Evolutionary conservation across 352 stramenopile species (phyloP).

Genomic region (Lagenidium giganteum): DNA sequence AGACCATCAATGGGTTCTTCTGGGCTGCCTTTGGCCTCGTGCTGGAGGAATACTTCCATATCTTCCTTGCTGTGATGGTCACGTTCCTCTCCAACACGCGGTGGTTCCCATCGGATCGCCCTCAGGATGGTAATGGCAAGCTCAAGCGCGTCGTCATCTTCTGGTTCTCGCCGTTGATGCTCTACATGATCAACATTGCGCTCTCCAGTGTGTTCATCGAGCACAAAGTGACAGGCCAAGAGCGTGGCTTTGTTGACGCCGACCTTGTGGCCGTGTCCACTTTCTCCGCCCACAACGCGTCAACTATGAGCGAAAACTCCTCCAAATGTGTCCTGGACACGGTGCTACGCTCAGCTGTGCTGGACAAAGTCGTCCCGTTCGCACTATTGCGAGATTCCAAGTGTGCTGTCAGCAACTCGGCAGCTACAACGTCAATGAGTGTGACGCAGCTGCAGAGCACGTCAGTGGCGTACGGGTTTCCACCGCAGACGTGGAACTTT

Average conservation of each 20-base stretch:
- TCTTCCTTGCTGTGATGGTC: conserved; percentile 34
- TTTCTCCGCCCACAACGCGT: neutral
- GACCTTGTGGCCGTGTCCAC: conserved; percentile 19
- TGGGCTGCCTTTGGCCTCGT: conserved; percentile 17
- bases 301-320: conserved; percentile 2
- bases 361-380: conserved; percentile 20
- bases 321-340: conserved; percentile 25
- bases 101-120: conserved; percentile 25
- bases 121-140: conserved; percentile 5
- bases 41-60: conserved; percentile 22
- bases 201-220: conserved; percentile 33
- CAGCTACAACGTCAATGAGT: conserved; percentile 16
- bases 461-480: conserved; percentile 31
- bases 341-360: conserved; percentile 26
- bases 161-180: conserved; percentile 24
- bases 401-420: conserved; percentile 15
- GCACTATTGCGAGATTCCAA: conserved; percentile 21
- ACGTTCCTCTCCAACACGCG: conserved; percentile 28
- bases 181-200: conserved; percentile 34
- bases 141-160: conserved; percentile 26
- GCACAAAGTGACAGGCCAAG: conserved; percentile 21
- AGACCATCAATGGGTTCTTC: conserved; percentile 33
- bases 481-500: conserved; percentile 31
- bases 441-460: conserved; percentile 29
- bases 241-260: conserved; percentile 23